Percentiles rank a stretch among this genome's conserved stretches.
Evolutionary conservation across 2,329 filamentous ascomycete species (phyloP).

Genomic region (Colletotrichum tropicicola): DNA sequence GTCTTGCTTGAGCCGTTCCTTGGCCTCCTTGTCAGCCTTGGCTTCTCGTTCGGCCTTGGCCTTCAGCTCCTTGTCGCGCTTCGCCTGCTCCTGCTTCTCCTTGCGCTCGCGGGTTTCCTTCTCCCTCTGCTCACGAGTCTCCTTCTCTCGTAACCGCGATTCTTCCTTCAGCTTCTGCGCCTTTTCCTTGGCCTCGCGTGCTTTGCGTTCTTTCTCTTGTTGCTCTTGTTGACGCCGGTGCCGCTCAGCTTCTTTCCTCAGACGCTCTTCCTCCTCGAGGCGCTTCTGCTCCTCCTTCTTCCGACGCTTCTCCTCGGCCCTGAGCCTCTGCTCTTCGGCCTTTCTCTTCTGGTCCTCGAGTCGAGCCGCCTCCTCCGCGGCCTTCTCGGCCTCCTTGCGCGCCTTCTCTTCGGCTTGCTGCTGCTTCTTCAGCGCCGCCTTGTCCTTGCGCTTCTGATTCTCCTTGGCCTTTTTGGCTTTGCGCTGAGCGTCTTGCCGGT

Average conservation of each 20-base stretch:
- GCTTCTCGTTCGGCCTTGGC: conserved; percentile 41
- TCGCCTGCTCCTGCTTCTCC: conserved; percentile 67
- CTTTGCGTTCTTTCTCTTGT: conserved; percentile 86
- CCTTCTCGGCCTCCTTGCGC: conserved; percentile 86
- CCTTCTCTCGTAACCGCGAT: conserved; percentile 80
- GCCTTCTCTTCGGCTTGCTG: conserved; percentile 91
- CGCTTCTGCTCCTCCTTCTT: conserved; percentile 92
- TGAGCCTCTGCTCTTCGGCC: conserved; percentile 81
- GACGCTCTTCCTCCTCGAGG: conserved; percentile 87
- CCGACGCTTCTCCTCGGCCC: conserved; percentile 88
- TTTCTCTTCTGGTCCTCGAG: conserved; percentile 81
- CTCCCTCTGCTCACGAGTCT: conserved; percentile 75
- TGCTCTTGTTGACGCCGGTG: conserved; percentile 83
- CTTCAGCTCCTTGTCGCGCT: conserved; percentile 61
- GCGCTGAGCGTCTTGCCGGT: conserved; percentile 76
- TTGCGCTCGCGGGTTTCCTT: conserved; percentile 66
- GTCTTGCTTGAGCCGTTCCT: conserved; percentile 54
- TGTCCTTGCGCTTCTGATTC: conserved; percentile 95
- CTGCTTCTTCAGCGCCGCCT: conserved; percentile 88
- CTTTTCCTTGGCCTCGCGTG: conserved; percentile 65
- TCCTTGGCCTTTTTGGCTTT: conserved; percentile 95
- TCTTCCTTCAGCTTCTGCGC: conserved; percentile 89
- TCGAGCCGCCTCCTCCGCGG: conserved; percentile 82
- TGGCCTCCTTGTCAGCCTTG: conserved; percentile 46
- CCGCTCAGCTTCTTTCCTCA: conserved; percentile 86